Evolutionary conservation across 108 stramenopile genomes (phyloP).

Genomic region (Halocafeteria seosinensis): DNA sequence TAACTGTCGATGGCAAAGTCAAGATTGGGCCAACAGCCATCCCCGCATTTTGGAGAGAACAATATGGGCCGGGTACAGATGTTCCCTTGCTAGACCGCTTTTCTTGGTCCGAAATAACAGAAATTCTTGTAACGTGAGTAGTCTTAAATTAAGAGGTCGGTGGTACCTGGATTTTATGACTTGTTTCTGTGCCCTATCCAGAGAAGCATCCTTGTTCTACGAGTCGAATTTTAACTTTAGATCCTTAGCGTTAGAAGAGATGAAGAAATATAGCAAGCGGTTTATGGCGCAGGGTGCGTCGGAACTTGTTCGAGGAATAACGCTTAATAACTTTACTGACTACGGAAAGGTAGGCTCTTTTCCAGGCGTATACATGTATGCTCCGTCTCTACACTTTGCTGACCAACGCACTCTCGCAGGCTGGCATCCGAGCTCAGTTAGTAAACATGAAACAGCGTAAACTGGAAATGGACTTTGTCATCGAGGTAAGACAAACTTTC

Average conservation of each 20-base stretch:
- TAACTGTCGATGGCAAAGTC: not conserved
- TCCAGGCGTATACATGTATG: too few species aligned
- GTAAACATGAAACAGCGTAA: not conserved
- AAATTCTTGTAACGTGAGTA: too few species aligned
- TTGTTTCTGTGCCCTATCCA: not conserved
- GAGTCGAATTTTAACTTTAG: not conserved
- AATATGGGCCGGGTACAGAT: too few species aligned
- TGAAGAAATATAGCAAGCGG: not conserved
- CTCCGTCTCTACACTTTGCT: too few species aligned
- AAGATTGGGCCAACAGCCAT: slow-evolving; percentile 6
- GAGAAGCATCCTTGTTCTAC: not conserved
- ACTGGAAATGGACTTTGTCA: not conserved
- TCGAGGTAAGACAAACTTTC: not conserved
- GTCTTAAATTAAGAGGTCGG: too few species aligned
- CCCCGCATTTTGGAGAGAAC: not conserved
- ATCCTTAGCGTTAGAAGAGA: not conserved
- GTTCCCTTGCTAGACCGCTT: too few species aligned
- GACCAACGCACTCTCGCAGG: not conserved
- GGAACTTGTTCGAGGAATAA: not conserved
- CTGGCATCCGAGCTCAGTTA: slow-evolving; percentile 2
- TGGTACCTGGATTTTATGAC: too few species aligned
- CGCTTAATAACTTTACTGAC: not conserved
- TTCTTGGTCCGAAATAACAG: not conserved
- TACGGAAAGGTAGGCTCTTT: not conserved
- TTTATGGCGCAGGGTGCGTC: not conserved